Base-by-base conservation (phyloP, 176 grass and related monocot species). In the Luzula sylvatica region DNA sequence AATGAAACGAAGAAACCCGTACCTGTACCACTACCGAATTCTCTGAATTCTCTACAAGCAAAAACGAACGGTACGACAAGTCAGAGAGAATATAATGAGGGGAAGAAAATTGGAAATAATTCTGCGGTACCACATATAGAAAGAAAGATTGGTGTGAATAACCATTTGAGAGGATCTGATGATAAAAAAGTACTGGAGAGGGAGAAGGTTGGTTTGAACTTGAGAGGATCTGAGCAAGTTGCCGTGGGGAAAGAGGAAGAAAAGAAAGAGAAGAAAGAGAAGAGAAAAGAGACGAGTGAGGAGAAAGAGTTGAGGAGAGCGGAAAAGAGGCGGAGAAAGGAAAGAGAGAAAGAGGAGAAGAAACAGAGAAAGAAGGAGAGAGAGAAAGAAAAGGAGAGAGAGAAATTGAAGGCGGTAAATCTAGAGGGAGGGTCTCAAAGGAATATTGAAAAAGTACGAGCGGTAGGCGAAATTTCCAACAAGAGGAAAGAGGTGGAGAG, bases 391-490 rank as follows among this genome's bases (percentile, higher is more conserved):
- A 50, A 15, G 42, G 8, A 29, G 46, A 68, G 52, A 43, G 65
- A 43, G 16, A 30, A 46, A 55, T 20, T 21, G 1, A 68, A 63
- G 43, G 46, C 53, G 8, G 46, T 43, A 9, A 50, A 35, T 12
- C 18, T 18, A 17, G 26, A 16, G 6, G 49, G 29, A 67, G 26
- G 25, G 20, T 20, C 11, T 45, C 35, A 28, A 56, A 69, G 38
- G 23, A 69, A 56, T 20, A 68, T 28, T 42, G 49, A 69, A 14
- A 46, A 69, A 69, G 32, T 69, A 15, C 41, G 60, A 32, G 4
- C 28, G 14, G 53, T 42, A 43, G 52, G 65, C 23, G 41, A 42
- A 54, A 32, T 69, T 56, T 45, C 49, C 21, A 55, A 56, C 47
- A 56, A 57, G 43, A 46, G 54, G 67, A 56, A 56, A 70, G 53